phyloP scores from a whole-genome alignment of 148 eudicot genomes.

The Pharnaceum exiguum region DNA sequence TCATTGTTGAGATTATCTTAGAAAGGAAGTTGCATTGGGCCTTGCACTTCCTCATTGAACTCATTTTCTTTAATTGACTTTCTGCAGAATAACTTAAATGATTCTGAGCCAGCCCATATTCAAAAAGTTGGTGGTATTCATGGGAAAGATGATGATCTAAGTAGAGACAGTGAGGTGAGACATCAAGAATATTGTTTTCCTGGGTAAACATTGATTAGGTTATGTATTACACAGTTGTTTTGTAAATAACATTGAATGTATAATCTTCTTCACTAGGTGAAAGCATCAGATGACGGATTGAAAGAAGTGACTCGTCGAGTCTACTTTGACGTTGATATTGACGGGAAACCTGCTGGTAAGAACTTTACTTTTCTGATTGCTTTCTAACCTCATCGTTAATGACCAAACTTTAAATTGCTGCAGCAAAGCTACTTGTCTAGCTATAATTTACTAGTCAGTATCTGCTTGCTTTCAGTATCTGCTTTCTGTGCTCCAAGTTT shows the following conservation, averaged over 20 bases:
- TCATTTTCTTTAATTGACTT: background rate
- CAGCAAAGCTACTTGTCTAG: background rate
- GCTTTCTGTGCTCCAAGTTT: background rate
- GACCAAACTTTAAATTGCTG: no score
- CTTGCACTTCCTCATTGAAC: background rate
- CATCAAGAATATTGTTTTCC: slow-evolving; percentile 6
- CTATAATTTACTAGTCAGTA: background rate
- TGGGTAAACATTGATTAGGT: background rate
- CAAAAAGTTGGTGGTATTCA: slow-evolving; percentile 19
- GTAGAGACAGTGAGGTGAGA: slow-evolving; percentile 31
- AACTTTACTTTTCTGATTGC: no score
- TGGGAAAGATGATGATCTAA: background rate
- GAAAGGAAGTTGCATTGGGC: no score
- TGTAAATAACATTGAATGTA: background rate
- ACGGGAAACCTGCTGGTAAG: slow-evolving; percentile 68
- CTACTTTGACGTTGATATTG: slow-evolving; percentile 82
- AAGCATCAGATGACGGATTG: slow-evolving; percentile 25
- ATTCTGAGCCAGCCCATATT: slow-evolving; percentile 39
- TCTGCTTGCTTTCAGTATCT: background rate
- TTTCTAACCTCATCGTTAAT: no score
- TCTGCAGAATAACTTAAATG: slow-evolving; percentile 62
- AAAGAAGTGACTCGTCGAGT: slow-evolving; percentile 73
- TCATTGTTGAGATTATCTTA: no score
- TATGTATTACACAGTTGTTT: background rate
- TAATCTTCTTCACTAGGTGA: slow-evolving; percentile 29